Conservation (phyloP, 2,329 filamentous ascomycete species). For the Fusarium transvaalense region DNA sequence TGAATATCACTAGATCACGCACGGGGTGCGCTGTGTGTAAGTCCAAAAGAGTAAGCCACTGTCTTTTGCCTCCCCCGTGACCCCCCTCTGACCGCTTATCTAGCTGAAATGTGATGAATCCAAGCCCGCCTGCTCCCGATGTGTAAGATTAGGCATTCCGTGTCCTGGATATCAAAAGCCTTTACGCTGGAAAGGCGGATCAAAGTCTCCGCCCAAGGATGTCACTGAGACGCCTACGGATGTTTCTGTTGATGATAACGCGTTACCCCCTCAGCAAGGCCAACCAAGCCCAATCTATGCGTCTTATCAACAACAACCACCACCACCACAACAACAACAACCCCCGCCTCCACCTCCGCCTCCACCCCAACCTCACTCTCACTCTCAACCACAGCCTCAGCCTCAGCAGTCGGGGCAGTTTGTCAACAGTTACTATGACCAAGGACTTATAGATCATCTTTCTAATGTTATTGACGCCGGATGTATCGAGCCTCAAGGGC, state of each 20-base stretch:
- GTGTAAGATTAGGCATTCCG: slow-evolving; percentile 41
- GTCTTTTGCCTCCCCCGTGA: neutral
- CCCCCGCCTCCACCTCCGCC: neutral
- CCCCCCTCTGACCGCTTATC: slow-evolving; percentile 8
- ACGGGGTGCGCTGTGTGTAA: slow-evolving; percentile 43
- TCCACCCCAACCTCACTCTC: neutral
- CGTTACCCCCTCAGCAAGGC: slow-evolving; percentile 6
- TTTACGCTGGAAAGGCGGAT: slow-evolving; percentile 31
- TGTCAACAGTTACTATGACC: slow-evolving; percentile 18
- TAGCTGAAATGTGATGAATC: slow-evolving; percentile 43
- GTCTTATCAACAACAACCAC: slow-evolving; percentile 19
- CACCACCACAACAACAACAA: neutral
- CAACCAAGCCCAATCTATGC: slow-evolving; percentile 12
- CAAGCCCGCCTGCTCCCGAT: slow-evolving; percentile 39
- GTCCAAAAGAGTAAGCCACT: slow-evolving; percentile 38
- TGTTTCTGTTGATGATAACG: slow-evolving; percentile 4
- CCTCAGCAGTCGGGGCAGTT: slow-evolving; percentile 16
- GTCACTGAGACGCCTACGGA: slow-evolving; percentile 13
- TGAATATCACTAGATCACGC: slow-evolving; percentile 42
- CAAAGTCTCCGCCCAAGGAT: slow-evolving; percentile 20
- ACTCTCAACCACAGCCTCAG: slow-evolving; percentile 13
- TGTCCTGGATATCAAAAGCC: slow-evolving; percentile 43
- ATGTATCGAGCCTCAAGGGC: slow-evolving; percentile 4
- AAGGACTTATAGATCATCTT: slow-evolving; percentile 31
- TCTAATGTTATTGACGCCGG: slow-evolving; percentile 21